A percentile compares a stretch with the other conserved stretches of the same genome.
Evolutionary conservation across 768 basidiomycete genomes (phyloP).

Genomic region (Melanogaster broomeanus): DNA sequence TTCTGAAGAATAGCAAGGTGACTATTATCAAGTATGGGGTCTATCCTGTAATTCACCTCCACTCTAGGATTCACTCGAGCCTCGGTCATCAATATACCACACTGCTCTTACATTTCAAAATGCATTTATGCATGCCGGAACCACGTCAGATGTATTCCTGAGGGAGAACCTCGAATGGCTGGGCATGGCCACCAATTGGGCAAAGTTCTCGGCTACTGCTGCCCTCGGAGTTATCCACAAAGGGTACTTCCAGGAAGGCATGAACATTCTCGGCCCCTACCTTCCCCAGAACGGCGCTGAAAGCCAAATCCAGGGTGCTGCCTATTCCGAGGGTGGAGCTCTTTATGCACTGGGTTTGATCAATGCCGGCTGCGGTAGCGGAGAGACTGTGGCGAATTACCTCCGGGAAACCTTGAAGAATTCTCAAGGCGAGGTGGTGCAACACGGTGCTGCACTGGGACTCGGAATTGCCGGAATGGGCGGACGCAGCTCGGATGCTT

Average conservation of each 20-base stretch:
- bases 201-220: constrained; percentile 97
- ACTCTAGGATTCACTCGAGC: constrained; percentile 80
- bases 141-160: constrained; percentile 91
- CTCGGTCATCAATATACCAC: constrained; percentile 96
- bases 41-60: constrained; percentile 5
- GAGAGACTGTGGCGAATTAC: constrained; percentile 67
- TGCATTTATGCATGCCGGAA: constrained; percentile 98
- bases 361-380: constrained; percentile 86
- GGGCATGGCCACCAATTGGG: constrained; percentile 94
- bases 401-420: constrained; percentile 78
- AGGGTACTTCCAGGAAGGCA: constrained; percentile 92
- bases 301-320: constrained; percentile 73
- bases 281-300: constrained; percentile 80
- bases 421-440: constrained; percentile 82
- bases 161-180: constrained; percentile 98
- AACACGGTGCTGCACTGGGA: constrained; percentile 96
- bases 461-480: constrained; percentile 97
- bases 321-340: constrained; percentile 95
- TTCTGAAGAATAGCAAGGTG: constrained; percentile 92
- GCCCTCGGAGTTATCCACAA: constrained; percentile 98
- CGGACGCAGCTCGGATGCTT: constrained; percentile 83
- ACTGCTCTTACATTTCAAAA: constrained; percentile 95
- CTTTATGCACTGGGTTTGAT: constrained; percentile 94
- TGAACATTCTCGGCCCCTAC: constrained; percentile 91
- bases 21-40: neutral